Evolutionary conservation across 2,329 filamentous ascomycete species (phyloP), one percentile per base, ranked within the genome.

Genomic region (Ophiostoma novo-ulmi): DNA sequence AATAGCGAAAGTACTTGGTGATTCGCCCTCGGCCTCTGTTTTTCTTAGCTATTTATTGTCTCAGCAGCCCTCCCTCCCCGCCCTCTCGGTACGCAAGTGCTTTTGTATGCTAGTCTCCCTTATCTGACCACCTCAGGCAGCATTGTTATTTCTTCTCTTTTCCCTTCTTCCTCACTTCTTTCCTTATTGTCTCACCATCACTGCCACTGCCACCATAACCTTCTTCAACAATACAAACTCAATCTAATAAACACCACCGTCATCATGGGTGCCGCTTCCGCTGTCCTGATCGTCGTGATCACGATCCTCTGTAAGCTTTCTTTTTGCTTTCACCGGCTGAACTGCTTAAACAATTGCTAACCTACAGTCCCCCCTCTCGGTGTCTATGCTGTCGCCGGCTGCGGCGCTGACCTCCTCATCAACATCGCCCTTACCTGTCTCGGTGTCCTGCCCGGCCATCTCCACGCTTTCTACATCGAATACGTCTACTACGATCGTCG

Each of bases 401-500:
- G 88, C 76, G 88, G 88, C 61, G 78, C 80, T 75, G 89, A 91
- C 76, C 79, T 91, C 44, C 81, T 88, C 69, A 85, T 91, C 79
- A 91, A 91, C 78, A 85, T 91, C 75, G 83, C 85, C 74, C 80
- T 91, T 73, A 91, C 89, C 0, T 75, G 91, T 38, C 83, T 91
- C 31, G 88, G 87, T n/a, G 91, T 89, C 78, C 80, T 95, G 68
- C 92, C 92, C 0, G 92, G 91, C 8, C 89, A 93, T 75, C 86
- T 94, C 61, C 89, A 93, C 78, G 91, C 91, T 63, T 93, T 94
- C 79, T 95, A 94, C 78, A 75, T 93, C 73, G 88, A 93, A 80
- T 96, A 93, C 78, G 83, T 96, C 73, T 97, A 94, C 81, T 94
- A 90, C 79, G 87, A 92, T 76, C 89, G 90, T 55, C 85, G 84